These are phyloP conservation scores for Backusella mclennaniae DNA, from an alignment of 192 early-diverging fungal genomes.

Conservation along the genomic window DNA sequence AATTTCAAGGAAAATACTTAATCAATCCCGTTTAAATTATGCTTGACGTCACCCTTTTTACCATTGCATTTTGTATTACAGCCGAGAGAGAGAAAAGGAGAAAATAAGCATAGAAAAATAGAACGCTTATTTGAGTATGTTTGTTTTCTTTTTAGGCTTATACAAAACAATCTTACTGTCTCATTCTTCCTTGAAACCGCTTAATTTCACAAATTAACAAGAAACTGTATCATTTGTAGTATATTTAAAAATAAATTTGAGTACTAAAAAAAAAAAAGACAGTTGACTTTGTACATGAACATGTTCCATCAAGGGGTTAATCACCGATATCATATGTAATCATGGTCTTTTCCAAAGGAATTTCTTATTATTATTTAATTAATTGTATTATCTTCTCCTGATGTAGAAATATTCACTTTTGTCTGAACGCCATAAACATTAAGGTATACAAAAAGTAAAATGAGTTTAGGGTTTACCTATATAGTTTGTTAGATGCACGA, in stretches of 20 bases:
- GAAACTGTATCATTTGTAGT: no score
- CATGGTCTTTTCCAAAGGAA: not conserved
- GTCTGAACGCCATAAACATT: not conserved
- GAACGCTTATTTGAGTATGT: no score
- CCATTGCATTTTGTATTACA: not conserved
- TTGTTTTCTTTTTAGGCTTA: no score
- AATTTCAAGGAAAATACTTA: slow-evolving; percentile 1
- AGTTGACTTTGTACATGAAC: not conserved
- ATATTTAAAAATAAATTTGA: not conserved
- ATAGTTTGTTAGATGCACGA: not conserved
- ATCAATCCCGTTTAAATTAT: not conserved
- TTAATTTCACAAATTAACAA: no score
- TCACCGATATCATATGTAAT: not conserved
- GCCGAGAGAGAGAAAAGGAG: not conserved
- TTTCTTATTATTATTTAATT: not conserved
- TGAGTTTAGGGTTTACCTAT: not conserved
- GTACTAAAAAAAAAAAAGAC: not conserved
- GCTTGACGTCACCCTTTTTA: not conserved
- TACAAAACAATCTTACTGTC: no score
- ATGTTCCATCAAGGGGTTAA: not conserved
- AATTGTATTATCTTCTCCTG: not conserved
- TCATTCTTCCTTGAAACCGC: no score
- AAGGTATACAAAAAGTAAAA: not conserved
- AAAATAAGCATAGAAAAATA: not conserved
- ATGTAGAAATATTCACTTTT: not conserved